Evolutionary conservation across 805 yeast species (phyloP).

Genomic region (Deakozyma indianensis): DNA sequence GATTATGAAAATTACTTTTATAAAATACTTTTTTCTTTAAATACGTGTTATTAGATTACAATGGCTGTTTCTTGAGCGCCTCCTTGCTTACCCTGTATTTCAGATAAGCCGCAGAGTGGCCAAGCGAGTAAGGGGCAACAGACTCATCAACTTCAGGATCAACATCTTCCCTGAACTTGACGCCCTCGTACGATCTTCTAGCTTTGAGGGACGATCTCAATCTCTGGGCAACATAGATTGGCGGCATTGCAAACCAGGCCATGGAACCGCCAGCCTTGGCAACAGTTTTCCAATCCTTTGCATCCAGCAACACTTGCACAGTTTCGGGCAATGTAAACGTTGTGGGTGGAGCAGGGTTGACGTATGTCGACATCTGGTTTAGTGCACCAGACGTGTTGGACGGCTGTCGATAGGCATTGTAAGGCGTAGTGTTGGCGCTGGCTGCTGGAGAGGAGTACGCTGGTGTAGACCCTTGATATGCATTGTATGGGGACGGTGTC

Average conservation of each 20-base stretch:
- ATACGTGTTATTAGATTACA: too few relatives aligned
- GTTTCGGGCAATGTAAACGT: neutral
- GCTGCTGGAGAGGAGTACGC: neutral
- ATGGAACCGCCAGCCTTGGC: neutral
- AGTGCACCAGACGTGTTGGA: neutral
- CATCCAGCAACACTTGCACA: neutral
- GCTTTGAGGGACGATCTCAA: neutral
- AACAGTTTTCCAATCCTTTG: neutral
- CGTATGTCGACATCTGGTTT: neutral
- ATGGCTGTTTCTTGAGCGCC: too few relatives aligned
- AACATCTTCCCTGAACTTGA: neutral
- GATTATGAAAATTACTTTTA: neutral
- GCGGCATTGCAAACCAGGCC: slow-evolving; percentile 1
- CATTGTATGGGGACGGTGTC: neutral
- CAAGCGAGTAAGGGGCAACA: neutral
- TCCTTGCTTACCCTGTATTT: neutral
- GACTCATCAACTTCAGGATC: neutral
- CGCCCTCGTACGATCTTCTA: neutral
- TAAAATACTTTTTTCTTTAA: too few relatives aligned
- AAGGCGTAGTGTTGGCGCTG: neutral
- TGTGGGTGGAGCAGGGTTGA: neutral
- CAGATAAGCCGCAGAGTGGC: neutral
- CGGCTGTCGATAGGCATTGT: neutral
- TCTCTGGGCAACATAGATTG: neutral
- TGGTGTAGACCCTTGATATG: neutral